Evolutionary conservation across 345 rosid species (phyloP), one percentile per base, ranked within the genome.

Genomic region (Draba incana): DNA sequence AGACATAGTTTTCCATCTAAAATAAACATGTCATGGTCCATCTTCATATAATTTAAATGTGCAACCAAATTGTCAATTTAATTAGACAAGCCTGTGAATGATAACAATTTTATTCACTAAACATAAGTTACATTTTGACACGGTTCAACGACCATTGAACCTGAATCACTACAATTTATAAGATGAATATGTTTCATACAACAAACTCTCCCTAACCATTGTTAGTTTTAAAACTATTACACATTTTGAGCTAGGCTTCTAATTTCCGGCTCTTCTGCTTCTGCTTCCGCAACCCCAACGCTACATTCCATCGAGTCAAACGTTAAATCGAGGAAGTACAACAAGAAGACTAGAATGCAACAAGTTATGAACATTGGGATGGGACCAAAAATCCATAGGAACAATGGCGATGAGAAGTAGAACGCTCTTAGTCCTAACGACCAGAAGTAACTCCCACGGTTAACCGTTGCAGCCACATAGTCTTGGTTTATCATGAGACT

Each of bases 381-480:
- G 0, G 98, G 97, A 20, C 98, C 97, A 71, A 90, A 93, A 45
- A 90, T 83, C 98, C 98, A 93, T 49, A 93, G 73, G 50, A 90
- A 87, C 24, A 93, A 35, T 8, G 98, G 98, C 50, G 85, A 80
- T 0, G 98, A 93, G 83, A 90, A 88, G 79, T 93, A 90, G 49
- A 90, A 93, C 2, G 97, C 92, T 12, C 98, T 74, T 20, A 93
- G 81, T 2, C 98, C 97, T 47, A 90, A 66, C 3, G 97, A 87
- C 98, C 98, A 93, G 66, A 93, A 90, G 71, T 88, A 88, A 75
- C 97, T 86, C 2, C 97, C 97, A 50, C 83, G 71, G 37, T 93
- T 90, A 15, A 93, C 85, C 3, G 86, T 81, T 56, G 77, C 62
- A 2, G 87, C 87, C 69, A 90, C 97, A 51, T 84, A 88, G 44